phyloP scores from a whole-genome alignment of 2,329 filamentous ascomycete species.

The Aspergillus oerlinghausenensis region DNA sequence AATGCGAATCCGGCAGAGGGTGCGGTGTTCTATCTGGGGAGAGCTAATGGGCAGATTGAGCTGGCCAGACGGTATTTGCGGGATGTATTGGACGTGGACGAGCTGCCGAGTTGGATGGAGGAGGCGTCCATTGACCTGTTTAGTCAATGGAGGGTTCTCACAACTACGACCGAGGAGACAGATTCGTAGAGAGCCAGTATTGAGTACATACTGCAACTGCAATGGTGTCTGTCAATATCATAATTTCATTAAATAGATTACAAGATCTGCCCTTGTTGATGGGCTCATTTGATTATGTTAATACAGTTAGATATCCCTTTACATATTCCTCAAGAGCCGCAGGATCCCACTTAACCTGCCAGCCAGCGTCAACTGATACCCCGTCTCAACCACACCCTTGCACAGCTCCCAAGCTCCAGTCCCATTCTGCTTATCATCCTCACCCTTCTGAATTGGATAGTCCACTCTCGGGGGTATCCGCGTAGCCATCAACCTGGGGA shows the following conservation, averaged over 20 bases:
- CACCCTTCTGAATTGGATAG: constrained; percentile 70
- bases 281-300: neutral
- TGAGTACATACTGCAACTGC: no score
- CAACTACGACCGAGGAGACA: neutral
- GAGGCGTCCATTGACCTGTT: constrained; percentile 17
- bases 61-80: constrained; percentile 20
- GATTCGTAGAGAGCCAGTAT: neutral
- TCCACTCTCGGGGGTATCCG: constrained; percentile 73
- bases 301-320: constrained; percentile 4
- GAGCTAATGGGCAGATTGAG: constrained; percentile 15
- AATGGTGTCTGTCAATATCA: no score
- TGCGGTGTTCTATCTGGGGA: constrained; percentile 25
- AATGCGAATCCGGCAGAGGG: constrained; percentile 9
- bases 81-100: constrained; percentile 22
- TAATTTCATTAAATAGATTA: constrained; percentile 3
- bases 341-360: constrained; percentile 37
- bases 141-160: neutral
- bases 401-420: constrained; percentile 56
- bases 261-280: neutral
- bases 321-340: constrained; percentile 37
- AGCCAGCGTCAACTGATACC: constrained; percentile 41
- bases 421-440: constrained; percentile 49
- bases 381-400: constrained; percentile 43
- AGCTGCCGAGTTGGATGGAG: constrained; percentile 21
- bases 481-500: constrained; percentile 57